A percentile compares a stretch with the other conserved stretches of the same genome.
These are phyloP conservation scores for Pachyrhizus erosus DNA, from an alignment of 306 rosid species.

Conservation along the genomic window DNA sequence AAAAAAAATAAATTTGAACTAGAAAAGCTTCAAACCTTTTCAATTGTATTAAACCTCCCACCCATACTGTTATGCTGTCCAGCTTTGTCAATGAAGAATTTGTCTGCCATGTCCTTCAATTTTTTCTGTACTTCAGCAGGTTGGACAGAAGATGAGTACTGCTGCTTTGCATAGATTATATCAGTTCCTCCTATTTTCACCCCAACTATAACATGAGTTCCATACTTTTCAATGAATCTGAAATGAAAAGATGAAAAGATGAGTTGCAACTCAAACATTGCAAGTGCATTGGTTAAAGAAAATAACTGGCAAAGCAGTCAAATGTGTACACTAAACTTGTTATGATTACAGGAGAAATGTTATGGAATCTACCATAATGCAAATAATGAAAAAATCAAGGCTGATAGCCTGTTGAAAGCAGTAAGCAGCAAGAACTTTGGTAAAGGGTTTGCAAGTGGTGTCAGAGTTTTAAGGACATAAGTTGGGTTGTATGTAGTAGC, in stretches of 20 bases:
- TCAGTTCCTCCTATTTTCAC: slow-evolving; percentile 83
- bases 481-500: slow-evolving; percentile 5
- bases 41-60: slow-evolving; percentile 48
- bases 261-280: slow-evolving; percentile 10
- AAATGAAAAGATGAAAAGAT: slow-evolving; percentile 32
- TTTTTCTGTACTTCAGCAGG: slow-evolving; percentile 70
- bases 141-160: slow-evolving; percentile 71
- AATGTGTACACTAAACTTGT: background rate
- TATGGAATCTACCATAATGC: no score
- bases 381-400: no score
- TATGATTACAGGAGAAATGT: no score
- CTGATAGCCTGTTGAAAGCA: no score
- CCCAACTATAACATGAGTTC: slow-evolving; percentile 83
- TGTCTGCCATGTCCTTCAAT: slow-evolving; percentile 77
- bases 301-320: slow-evolving; percentile 21
- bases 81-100: slow-evolving; percentile 50
- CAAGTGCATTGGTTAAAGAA: background rate
- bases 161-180: slow-evolving; percentile 73
- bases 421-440: no score
- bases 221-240: slow-evolving; percentile 78
- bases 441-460: no score
- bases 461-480: background rate
- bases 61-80: slow-evolving; percentile 36
- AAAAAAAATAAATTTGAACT: slow-evolving; percentile 24
- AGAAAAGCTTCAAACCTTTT: slow-evolving; percentile 49